A percentile compares a stretch with the other conserved stretches of the same genome.
phyloP scores from a whole-genome alignment of 805 yeast species.

The Myxozyma melibiosi region DNA sequence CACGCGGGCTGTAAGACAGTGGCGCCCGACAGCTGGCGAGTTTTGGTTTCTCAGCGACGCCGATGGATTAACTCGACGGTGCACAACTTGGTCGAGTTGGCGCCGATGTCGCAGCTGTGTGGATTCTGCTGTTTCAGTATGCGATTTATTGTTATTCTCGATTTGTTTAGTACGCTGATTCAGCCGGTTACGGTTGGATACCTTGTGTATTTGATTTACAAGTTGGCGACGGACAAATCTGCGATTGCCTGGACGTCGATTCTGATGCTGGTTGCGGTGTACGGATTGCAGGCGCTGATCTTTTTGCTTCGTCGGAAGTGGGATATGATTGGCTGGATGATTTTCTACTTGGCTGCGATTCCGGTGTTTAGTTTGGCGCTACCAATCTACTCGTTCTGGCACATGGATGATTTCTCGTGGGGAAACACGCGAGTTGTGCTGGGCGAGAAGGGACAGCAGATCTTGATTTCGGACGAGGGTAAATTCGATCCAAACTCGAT shows the following conservation, averaged over 20 bases:
- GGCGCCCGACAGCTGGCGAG: conserved; percentile 60
- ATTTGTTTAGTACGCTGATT: conserved; percentile 59
- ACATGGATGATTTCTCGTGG: conserved; percentile 69
- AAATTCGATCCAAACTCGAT: conserved; percentile 58
- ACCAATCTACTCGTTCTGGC: conserved; percentile 63
- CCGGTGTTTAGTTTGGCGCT: conserved; percentile 62
- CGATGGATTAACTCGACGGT: conserved; percentile 71
- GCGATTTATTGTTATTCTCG: conserved; percentile 61
- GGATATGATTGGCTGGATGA: conserved; percentile 58
- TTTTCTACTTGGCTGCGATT: conserved; percentile 58
- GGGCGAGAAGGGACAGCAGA: conserved; percentile 55
- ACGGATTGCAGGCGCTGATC: conserved; percentile 59
- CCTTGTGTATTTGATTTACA: conserved; percentile 54
- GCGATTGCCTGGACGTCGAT: conserved; percentile 61
- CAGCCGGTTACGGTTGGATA: conserved; percentile 61
- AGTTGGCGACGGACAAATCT: conserved; percentile 48
- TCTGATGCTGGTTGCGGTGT: conserved; percentile 55
- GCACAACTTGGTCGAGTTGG: conserved; percentile 62
- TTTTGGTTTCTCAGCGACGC: conserved; percentile 64
- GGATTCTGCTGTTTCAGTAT: conserved; percentile 67
- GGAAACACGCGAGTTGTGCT: conserved; percentile 62
- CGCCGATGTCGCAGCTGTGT: conserved; percentile 60
- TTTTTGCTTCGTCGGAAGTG: conserved; percentile 51
- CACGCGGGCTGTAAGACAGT: conserved; percentile 62
- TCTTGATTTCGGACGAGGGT: conserved; percentile 53